Percentiles rank a stretch among this genome's conserved stretches.
Conservation (phyloP, 139 green algal species). For the Closterium sp. region DNA sequence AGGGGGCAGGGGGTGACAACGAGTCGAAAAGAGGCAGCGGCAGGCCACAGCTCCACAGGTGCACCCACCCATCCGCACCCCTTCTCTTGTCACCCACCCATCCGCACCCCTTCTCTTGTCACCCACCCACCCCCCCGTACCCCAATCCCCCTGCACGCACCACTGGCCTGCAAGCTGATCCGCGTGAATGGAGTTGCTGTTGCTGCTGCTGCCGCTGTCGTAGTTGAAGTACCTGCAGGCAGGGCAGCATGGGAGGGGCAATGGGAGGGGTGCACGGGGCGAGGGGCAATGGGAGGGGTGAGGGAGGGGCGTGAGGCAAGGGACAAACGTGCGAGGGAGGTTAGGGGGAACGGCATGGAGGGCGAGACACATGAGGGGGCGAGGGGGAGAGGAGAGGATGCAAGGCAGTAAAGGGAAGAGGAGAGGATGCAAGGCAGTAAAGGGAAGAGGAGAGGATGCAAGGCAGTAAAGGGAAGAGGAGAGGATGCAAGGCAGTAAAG, state of each 20-base stretch:
- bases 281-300: background rate
- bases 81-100: background rate
- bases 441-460: no score
- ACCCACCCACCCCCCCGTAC: background rate
- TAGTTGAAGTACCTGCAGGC: constrained; percentile 54
- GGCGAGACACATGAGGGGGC: no score
- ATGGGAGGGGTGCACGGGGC: background rate
- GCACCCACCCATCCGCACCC: no score
- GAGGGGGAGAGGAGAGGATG: no score
- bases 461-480: no score
- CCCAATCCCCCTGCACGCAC: constrained; percentile 15
- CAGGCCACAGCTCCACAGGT: no score
- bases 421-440: no score
- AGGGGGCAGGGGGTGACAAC: no score
- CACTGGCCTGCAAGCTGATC: constrained; percentile 53
- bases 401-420: no score
- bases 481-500: no score
- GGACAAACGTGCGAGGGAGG: background rate
- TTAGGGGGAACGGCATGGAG: no score
- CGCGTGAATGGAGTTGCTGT: constrained; percentile 51
- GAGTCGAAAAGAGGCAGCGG: no score
- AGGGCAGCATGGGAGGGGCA: background rate
- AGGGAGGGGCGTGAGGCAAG: background rate
- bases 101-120: background rate
- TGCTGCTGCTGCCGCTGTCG: constrained; percentile 31